phyloP scores from a whole-genome alignment of 176 grass and related monocot species.

The Cymbopogon citratus region DNA sequence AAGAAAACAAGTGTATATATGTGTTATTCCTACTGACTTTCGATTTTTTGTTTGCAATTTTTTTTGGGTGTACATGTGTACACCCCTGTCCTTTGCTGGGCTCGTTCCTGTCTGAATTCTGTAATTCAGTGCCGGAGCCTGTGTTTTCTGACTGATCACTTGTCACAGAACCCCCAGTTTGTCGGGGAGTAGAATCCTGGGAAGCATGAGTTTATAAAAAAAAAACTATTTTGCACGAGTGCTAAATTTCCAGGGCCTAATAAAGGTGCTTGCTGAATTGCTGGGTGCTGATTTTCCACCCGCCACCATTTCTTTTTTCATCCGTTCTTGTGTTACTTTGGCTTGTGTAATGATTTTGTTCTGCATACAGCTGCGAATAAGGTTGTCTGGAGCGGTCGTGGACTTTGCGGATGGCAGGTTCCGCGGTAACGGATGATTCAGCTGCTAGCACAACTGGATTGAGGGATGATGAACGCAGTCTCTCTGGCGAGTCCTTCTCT shows the following conservation, averaged over 20 bases:
- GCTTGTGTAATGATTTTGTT: background rate
- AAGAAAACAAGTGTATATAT: background rate
- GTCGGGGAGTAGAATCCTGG: background rate
- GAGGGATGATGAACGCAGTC: slow-evolving; percentile 49
- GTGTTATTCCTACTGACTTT: background rate
- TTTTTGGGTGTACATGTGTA: no score
- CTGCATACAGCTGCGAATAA: slow-evolving; percentile 35
- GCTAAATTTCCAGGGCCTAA: background rate
- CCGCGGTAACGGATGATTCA: slow-evolving; percentile 32
- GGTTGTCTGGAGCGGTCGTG: slow-evolving; percentile 17
- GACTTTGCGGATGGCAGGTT: slow-evolving; percentile 40
- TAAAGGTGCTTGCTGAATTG: background rate
- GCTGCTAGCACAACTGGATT: slow-evolving; percentile 48
- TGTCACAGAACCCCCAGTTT: background rate
- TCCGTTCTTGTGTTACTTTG: background rate
- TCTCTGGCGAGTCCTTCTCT: slow-evolving; percentile 60
- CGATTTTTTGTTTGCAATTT: background rate
- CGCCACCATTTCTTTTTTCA: background rate
- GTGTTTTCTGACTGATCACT: background rate
- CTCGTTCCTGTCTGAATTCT: background rate
- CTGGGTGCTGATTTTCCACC: background rate
- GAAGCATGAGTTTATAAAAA: background rate
- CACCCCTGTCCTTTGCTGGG: no score
- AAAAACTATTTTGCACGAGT: background rate
- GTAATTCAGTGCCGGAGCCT: background rate